Evolutionary conservation across 345 rosid genomes (phyloP).

Genomic region (Durio zibethinus): DNA sequence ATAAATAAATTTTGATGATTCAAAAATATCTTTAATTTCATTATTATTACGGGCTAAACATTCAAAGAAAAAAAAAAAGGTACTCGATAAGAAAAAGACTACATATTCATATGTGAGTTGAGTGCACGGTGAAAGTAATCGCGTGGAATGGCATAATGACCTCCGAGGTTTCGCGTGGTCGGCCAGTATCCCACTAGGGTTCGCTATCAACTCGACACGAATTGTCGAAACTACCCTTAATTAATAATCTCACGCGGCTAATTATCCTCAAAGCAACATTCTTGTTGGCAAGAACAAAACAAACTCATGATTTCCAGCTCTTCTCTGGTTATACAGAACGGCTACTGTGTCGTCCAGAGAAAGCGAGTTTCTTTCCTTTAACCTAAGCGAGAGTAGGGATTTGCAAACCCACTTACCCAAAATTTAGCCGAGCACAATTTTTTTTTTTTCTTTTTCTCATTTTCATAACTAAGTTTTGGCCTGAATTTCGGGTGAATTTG

Average conservation of each 20-base stretch:
- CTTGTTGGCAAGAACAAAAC: not conserved
- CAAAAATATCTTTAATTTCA: not conserved
- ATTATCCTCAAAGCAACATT: not conserved
- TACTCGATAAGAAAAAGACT: too few species aligned
- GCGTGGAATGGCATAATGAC: not conserved
- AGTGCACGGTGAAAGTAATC: not conserved
- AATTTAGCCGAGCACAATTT: not conserved
- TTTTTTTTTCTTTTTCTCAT: not conserved
- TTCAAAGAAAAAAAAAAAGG: too few species aligned
- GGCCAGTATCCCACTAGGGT: constrained; percentile 17
- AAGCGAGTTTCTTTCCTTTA: not conserved
- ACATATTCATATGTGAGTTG: not conserved
- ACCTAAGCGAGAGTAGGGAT: not conserved
- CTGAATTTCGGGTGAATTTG: not conserved
- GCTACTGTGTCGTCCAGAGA: not conserved
- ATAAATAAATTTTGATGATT: too few species aligned
- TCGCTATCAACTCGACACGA: constrained; percentile 5
- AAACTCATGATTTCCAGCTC: not conserved
- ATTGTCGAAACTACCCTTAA: not conserved
- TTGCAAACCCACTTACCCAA: not conserved
- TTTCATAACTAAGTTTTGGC: not conserved
- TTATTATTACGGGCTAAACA: too few species aligned
- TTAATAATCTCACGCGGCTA: not conserved
- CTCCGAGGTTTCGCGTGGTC: constrained; percentile 9
- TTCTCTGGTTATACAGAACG: not conserved